Evolutionary conservation across 441 rosid genomes (phyloP), one percentile per base, ranked within the genome.

Genomic region (Mallotus repandus): DNA sequence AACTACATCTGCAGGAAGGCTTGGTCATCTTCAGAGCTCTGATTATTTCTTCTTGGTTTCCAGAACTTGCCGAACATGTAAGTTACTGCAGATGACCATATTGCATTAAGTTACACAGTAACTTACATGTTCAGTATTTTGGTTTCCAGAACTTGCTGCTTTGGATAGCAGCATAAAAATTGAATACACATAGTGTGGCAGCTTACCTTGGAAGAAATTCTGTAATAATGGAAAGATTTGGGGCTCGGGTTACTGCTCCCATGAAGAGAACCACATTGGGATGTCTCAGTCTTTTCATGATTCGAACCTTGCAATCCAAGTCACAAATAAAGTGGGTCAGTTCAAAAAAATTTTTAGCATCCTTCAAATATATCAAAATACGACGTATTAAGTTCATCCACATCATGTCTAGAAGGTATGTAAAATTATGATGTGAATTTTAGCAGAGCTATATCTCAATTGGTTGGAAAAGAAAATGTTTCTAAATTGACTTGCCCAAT

Each of bases 201-300:
- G 66, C 70, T 61, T 79, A 93, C 99, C 99, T 96, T 67, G 99
- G 99, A 79, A 96, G 93, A 84, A 86, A 93, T 85, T 96, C 99
- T 7, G 97, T 82, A 66, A 96, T 88, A 70, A 96, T 96, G 63
- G 99, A 96, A 71, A 96, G 94, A 82, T 88, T 86, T 38, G 96
- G 99, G 73, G 98, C 91, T 73, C 97, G 99, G 56, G 99, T 96
- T 68, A 96, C 93, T 32, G 99, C 98, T 72, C 99, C 99, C 88
- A 91, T 89, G 81, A 96, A 96, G 78, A 90, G 95, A 80, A 96
- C 97, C 60, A 96, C 94, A 82, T 96, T 96, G 74, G 98, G 98
- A 90, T 96, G 99, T 55, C 98, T 91, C 75, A 93, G 80, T 82
- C 96, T 90, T 59, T 88, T 89, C 99, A 96, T 96, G 81, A 96